Percentiles rank a stretch among this genome's conserved stretches.
Evolutionary conservation across 306 rosid species (phyloP).

Genomic region (Citrullus colocynthis): DNA sequence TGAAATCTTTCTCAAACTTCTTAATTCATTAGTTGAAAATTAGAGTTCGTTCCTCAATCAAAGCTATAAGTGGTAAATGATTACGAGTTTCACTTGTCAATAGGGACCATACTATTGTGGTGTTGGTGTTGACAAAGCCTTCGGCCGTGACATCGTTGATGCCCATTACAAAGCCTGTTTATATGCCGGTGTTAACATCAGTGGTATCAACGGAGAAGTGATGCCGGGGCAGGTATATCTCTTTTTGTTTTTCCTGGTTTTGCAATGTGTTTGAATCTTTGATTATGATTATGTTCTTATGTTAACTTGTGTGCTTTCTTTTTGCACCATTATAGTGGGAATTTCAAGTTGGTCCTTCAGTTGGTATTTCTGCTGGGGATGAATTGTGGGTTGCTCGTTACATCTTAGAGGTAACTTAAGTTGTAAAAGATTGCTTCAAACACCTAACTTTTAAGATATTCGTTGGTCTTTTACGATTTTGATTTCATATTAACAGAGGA

Average conservation of each 20-base stretch:
- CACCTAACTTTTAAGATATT: background rate
- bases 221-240: slow-evolving; percentile 77
- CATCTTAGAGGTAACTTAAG: slow-evolving; percentile 57
- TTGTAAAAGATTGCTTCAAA: background rate
- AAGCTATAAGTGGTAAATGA: background rate
- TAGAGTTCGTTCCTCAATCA: background rate
- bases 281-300: background rate
- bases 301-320: background rate
- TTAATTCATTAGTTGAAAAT: background rate
- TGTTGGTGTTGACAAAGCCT: slow-evolving; percentile 73
- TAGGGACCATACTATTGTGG: slow-evolving; percentile 93
- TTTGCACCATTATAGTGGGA: slow-evolving; percentile 54
- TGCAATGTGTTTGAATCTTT: background rate
- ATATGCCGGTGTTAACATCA: slow-evolving; percentile 71
- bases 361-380: slow-evolving; percentile 77
- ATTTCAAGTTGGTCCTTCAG: slow-evolving; percentile 88
- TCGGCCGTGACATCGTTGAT: slow-evolving; percentile 75
- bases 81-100: background rate
- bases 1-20: background rate
- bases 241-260: background rate
- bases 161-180: slow-evolving; percentile 86
- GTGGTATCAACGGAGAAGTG: slow-evolving; percentile 90
- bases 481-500: slow-evolving; percentile 43
- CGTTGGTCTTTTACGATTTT: background rate
- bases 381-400: slow-evolving; percentile 85